Percentiles rank a stretch among this genome's conserved stretches.
These are phyloP conservation scores for Albatrellus ellisii DNA, from an alignment of 768 basidiomycete genomes.

Conservation along the genomic window DNA sequence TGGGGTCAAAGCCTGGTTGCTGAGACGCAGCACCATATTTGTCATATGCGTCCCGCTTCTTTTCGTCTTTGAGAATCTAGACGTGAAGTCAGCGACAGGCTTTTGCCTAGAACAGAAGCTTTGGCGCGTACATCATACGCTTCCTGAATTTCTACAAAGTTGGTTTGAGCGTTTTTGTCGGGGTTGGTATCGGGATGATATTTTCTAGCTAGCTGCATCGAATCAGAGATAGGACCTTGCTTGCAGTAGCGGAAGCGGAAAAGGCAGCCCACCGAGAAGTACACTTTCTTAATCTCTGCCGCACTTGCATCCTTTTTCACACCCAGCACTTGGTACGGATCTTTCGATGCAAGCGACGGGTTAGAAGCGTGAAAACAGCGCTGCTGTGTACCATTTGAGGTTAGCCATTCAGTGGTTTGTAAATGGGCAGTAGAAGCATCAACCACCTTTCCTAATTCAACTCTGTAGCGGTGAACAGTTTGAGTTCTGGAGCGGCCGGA, in stretches of 20 bases:
- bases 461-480: neutral
- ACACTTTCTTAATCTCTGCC: conserved; percentile 93
- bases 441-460: conserved; percentile 10
- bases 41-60: conserved; percentile 85
- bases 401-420: conserved; percentile 5
- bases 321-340: conserved; percentile 88
- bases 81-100: conserved; percentile 3
- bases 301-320: conserved; percentile 70
- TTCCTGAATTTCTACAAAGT: conserved; percentile 92
- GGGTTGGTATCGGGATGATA: conserved; percentile 97
- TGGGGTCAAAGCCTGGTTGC: conserved; percentile 88
- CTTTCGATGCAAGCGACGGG: conserved; percentile 42
- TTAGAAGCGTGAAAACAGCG: conserved; percentile 65
- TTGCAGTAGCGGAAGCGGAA: too few relatives aligned
- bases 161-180: conserved; percentile 79
- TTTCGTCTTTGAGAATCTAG: conserved; percentile 87
- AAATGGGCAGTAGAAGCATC: conserved; percentile 3
- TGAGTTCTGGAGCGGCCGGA: conserved; percentile 3
- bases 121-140: conserved; percentile 78
- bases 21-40: conserved; percentile 88
- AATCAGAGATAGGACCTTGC: conserved; percentile 8
- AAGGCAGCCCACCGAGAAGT: conserved; percentile 69
- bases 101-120: conserved; percentile 1
- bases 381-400: too few relatives aligned
- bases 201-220: conserved; percentile 81